These are phyloP conservation scores for Tolypocladium inflatum DNA, from an alignment of 2,329 filamentous ascomycete species.

Conservation along the genomic window DNA sequence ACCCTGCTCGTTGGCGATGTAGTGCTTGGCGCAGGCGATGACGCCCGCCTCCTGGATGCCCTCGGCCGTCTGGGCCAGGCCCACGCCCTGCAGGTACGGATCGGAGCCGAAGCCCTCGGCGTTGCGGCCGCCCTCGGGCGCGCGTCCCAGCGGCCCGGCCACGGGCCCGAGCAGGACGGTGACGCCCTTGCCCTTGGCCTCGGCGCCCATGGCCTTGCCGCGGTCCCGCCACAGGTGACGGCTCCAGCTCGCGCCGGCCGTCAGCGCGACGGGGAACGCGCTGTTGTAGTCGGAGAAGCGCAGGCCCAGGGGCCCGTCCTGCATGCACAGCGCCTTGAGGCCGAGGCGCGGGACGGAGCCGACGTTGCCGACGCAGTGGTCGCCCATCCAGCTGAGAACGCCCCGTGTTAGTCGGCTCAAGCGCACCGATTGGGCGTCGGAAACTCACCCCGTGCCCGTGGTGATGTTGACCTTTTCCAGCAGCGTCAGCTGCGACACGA, in stretches of 20 bases:
- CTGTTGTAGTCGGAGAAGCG: constrained; percentile 71
- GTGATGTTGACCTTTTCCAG: constrained; percentile 91
- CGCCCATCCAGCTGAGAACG: constrained; percentile 33
- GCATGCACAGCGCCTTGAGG: constrained; percentile 68
- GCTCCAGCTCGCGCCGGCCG: constrained; percentile 77
- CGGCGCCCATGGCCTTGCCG: constrained; percentile 39
- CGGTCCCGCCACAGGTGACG: constrained; percentile 51
- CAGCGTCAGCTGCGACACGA: constrained; percentile 76
- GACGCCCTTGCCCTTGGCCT: constrained; percentile 67
- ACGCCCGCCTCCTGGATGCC: constrained; percentile 77
- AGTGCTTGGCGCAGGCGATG: constrained; percentile 77
- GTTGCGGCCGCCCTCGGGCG: constrained; percentile 39
- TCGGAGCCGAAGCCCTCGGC: constrained; percentile 65
- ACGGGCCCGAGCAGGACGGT: constrained; percentile 56
- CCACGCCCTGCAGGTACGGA: constrained; percentile 63
- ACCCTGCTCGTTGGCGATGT: constrained; percentile 61
- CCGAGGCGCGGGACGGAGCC: constrained; percentile 62
- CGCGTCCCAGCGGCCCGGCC: constrained; percentile 35
- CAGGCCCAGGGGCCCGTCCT: constrained; percentile 76
- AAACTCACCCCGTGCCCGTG: constrained; percentile 72
- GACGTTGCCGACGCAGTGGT: constrained; percentile 68
- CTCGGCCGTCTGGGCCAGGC: constrained; percentile 61
- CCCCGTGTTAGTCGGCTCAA: neutral
- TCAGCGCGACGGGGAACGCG: constrained; percentile 71
- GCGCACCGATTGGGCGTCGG: neutral